Evolutionary conservation across 139 green algal species (phyloP), one percentile per base, ranked within the genome.

Genomic region (Closterium sp.): DNA sequence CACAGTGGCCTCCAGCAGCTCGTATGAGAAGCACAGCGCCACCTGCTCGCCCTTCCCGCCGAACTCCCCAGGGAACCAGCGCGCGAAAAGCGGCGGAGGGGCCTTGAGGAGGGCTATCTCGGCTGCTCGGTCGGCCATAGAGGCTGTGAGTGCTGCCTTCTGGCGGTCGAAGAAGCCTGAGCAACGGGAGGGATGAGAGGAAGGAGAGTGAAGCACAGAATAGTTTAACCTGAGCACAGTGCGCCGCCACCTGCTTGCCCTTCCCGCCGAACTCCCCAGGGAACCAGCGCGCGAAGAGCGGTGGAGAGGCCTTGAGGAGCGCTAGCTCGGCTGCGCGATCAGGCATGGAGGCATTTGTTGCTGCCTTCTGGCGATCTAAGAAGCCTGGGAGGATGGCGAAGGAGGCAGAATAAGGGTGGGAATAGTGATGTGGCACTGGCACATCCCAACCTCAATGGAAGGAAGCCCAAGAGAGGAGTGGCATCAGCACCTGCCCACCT

Each of bases 21-120:
- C 83, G 86, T 89, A 92, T 1, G 89, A 89, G 3, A 64, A 92
- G 89, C 89, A 92, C 36, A n/a, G 33, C 81, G 87, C 28, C 28
- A 66, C 38, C 31, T 92, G 89, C 30, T 28, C 89, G 6, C 33
- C 4, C 84, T 32, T 31, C n/a, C 31, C 30, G 6, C 89, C 81
- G 0, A 87, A 89, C 6, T 32, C 38, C 28, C 89, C 28, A 6
- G 1, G 81, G 7, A 32, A n/a, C 89, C 28, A 90, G 0, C 83
- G 28, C 64, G 33, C 16, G 30, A 92, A 92, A 55, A 89, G 81
- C 4, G 81, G 83, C 30, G 89, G 89, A 12, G 89, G 89, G 30
- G 89, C 8, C 8, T 5, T 69, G 36, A 6, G 4, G 36, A 55
- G 4, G 4, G 36, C 5, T 55, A 55, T 12, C 5, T 55, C 36